Base-by-base conservation (phyloP, 2,329 filamentous ascomycete genomes). In the Aspergillus jensenii region DNA sequence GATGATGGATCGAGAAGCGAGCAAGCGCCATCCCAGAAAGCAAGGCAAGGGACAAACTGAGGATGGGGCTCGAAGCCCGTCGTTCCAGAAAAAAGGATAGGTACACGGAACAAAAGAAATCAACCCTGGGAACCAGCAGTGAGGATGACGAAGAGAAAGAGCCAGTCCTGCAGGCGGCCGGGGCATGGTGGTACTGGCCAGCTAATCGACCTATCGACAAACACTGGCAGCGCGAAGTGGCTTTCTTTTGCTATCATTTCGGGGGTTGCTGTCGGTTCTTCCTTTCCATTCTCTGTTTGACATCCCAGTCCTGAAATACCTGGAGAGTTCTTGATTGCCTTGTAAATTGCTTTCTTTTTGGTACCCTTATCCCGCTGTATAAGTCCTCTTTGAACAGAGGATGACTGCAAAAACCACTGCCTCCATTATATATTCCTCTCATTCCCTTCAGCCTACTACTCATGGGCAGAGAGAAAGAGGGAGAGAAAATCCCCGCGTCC, bases 161-260 rank as follows among this genome's bases (percentile, higher is more conserved):
- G 40, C 11, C 44, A 56, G 55, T 49, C 57, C 62, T 68, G 66
- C 66, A 67, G 65, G 55, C 62, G 63, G 62, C 66, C 66, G 65
- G 51, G 44, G 52, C 55, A 60, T 52, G 59, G 65, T 66, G 61
- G 65, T 65, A 65, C 65, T 63, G 60, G 43, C 58, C 59, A 66
- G 62, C 65, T 63, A 59, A 52, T 52, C 60, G 66, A 61, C 57
- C 56, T 51, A 61, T 64, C 45, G 58, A 63, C 64, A 66, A 66
- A 66, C 63, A 66, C 61, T 60, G 54, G 53, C 58, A 48, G 43
- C 25, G 47, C 48, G 55, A 39, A 55, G 52, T 52, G 60, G 58
- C 54, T 54, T 40, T 49, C 19, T 47, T 50, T 21, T 52, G 40
- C 51, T 62, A 25, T 58, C 40, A 50, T 37, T 51, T 47, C 17